Evolutionary conservation across 768 basidiomycete genomes (phyloP), one percentile per base, ranked within the genome.

Genomic region (Suillus subalutaceus): DNA sequence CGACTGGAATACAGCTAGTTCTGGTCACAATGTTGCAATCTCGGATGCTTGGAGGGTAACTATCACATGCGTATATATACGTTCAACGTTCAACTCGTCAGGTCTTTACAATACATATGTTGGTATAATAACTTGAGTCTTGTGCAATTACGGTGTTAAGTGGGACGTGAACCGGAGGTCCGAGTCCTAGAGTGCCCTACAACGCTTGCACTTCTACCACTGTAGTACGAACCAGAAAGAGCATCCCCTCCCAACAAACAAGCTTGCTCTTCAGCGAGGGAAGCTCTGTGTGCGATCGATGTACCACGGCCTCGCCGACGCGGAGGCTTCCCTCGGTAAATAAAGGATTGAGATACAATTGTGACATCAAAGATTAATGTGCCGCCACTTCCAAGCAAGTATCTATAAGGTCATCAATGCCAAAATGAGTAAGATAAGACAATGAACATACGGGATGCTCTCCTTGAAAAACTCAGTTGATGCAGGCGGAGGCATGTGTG

Each of bases 281-380:
- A 73, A 23, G 67, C 65, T 48, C 65, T 69, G 65, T 73, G 67
- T 71, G 76, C 68, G 68, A 69, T 40, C 30, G 77, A 73, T 67
- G 66, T 64, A 20, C 78, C 71, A 52, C 75, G 72, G 58, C 70
- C 69, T 37, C 74, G 77, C 44, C 71, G 68, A 65, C 83, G 80
- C 40, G 79, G 83, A 44, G 75, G 80, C 59, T 77, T 81, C 35
- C 82, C 81, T 59, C 85, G 84, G 77, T 99, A 99, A 26, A 96
- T 79, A 71, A 90, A 84, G 26, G 90, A 90, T 78, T 99, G 97
- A 12, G 84, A 76, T 63, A 99, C 89, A 73, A 99, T 98, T 6
- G 91, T 91, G 40, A 98, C 79, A 75, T 99, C 97, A 75, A 98
- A 99, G 69, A 94, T 78, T 20, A 99, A 86, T 0, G 97, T 98